Conservation (phyloP, 768 basidiomycete species). For the Boletellus ananas region DNA sequence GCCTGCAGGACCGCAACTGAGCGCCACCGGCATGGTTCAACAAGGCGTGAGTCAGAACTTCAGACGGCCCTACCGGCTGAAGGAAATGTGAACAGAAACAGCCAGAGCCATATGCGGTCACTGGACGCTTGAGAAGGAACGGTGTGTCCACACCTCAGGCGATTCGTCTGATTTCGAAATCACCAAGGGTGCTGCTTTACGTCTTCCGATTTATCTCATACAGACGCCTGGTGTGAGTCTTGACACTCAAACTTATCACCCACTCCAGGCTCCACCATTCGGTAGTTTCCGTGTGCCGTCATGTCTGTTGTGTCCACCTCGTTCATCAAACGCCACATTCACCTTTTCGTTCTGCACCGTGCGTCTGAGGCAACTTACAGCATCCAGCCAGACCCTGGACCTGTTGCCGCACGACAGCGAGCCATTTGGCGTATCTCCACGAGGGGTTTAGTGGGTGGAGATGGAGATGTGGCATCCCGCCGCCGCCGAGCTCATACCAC, state of each 20-base stretch:
- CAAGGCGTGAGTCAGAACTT: no score
- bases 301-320: no score
- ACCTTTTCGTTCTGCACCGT: neutral
- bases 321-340: neutral
- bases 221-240: neutral
- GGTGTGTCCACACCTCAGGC: neutral
- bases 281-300: neutral
- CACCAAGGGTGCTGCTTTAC: neutral
- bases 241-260: neutral
- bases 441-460: neutral
- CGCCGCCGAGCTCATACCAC: neutral
- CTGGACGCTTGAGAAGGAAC: no score
- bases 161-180: neutral
- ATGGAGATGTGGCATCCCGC: neutral
- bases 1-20: no score
- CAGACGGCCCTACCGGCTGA: no score
- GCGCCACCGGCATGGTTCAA: no score
- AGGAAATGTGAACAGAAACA: no score
- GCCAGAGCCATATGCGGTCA: no score
- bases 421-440: conserved; percentile 3
- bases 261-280: no score
- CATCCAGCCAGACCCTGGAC: neutral
- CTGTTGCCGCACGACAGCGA: neutral
- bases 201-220: conserved; percentile 9
- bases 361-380: conserved; percentile 1